phyloP scores from a whole-genome alignment of 306 rosid genomes.

The Vigna radiata region DNA sequence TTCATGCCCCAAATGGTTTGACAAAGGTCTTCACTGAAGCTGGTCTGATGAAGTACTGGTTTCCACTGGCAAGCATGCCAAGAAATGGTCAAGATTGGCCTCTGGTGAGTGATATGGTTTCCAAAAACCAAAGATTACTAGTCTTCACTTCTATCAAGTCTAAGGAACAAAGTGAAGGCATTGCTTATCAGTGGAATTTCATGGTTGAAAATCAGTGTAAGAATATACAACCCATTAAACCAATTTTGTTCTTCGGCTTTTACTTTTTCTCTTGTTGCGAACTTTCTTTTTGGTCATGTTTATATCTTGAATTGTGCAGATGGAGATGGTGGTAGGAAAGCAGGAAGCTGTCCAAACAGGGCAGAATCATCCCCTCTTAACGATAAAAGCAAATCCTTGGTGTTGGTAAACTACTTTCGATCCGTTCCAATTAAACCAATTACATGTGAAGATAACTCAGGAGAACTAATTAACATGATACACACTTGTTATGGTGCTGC shows the following conservation, averaged over 20 bases:
- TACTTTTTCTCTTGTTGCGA: neutral
- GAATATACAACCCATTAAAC: neutral
- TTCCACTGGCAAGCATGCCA: slow-evolving; percentile 83
- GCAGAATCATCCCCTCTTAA: slow-evolving; percentile 71
- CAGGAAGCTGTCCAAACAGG: slow-evolving; percentile 76
- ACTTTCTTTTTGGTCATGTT: neutral
- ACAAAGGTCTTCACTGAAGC: slow-evolving; percentile 72
- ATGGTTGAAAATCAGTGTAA: slow-evolving; percentile 93
- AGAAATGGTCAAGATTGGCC: slow-evolving; percentile 83
- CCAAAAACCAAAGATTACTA: slow-evolving; percentile 76
- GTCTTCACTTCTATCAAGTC: slow-evolving; percentile 70
- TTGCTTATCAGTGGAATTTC: slow-evolving; percentile 91
- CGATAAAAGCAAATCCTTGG: slow-evolving; percentile 75
- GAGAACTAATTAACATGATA: slow-evolving; percentile 61
- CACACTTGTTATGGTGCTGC: slow-evolving; percentile 70
- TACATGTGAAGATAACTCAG: slow-evolving; percentile 67
- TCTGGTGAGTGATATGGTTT: slow-evolving; percentile 76
- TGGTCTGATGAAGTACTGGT: slow-evolving; percentile 81
- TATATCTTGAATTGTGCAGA: slow-evolving; percentile 53
- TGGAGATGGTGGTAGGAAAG: slow-evolving; percentile 78
- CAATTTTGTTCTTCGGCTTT: neutral
- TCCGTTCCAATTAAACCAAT: slow-evolving; percentile 57
- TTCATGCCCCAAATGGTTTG: slow-evolving; percentile 75
- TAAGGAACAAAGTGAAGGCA: slow-evolving; percentile 83
- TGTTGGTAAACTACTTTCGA: slow-evolving; percentile 74